Conservation (phyloP, 345 rosid species). For the Euphorbia tirucalli region DNA sequence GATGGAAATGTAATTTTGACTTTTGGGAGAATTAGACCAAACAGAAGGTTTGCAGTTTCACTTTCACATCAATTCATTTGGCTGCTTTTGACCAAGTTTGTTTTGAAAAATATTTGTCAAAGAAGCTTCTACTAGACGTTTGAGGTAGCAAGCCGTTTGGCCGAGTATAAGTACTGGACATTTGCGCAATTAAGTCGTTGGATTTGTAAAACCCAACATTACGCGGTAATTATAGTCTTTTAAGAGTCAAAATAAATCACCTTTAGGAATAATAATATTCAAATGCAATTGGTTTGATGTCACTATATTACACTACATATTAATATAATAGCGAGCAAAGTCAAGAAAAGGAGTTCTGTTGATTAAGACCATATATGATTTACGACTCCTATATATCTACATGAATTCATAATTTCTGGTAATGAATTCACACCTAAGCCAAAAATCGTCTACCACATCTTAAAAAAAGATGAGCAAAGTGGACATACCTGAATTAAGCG, state of each 20-base stretch:
- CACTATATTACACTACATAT: background rate
- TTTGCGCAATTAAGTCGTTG: background rate
- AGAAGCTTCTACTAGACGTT: background rate
- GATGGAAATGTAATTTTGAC: background rate
- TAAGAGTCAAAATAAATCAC: slow-evolving; percentile 6
- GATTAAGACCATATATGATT: background rate
- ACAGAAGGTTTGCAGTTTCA: background rate
- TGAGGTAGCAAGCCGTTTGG: background rate
- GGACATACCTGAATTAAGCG: slow-evolving; percentile 6
- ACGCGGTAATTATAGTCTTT: background rate
- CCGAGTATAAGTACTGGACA: background rate
- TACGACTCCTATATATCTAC: background rate
- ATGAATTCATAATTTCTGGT: background rate
- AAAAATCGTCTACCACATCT: background rate
- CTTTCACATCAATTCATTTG: background rate
- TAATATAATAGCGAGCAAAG: background rate
- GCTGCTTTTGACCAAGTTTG: slow-evolving; percentile 12
- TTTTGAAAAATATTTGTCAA: background rate
- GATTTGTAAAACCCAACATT: background rate
- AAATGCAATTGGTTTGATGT: background rate
- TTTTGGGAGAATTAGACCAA: background rate
- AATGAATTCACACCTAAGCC: background rate
- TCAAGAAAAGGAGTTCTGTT: background rate
- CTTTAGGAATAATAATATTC: background rate
- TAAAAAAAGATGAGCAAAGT: background rate